Base-by-base conservation (phyloP, 495 filamentous ascomycete species). In the Penicillium fimorum region DNA sequence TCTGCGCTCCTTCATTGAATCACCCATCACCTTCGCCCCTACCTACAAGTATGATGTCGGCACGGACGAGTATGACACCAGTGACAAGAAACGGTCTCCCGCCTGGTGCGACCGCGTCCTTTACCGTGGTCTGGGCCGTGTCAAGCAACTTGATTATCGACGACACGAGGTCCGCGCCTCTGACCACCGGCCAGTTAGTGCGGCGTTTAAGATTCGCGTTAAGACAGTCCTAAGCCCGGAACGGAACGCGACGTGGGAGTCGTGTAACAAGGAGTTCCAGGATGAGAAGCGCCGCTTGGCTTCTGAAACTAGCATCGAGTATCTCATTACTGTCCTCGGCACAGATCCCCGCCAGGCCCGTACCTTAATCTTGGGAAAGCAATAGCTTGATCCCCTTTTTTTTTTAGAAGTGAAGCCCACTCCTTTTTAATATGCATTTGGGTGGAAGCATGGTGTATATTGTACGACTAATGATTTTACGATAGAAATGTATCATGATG, bases 31-130 rank as follows among this genome's bases (percentile, higher is more conserved):
- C 0, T 98, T 98, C 67, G 86, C 89, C 15, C 94, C 94, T 8
- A 98, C 94, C 2, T 98, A 98, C 75, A 98, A 98, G 70, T 98
- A 97, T 70, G 94, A 98, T 64, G 90, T 97, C 1, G 92, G 92
- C 12, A 94, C 90, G 9, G 91, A 97, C 67, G 86, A 85, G 25
- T 98, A 98, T 68, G 94, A 98, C 65, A 86, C 88, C 3, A 91
- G 87, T 56, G 94, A 98, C 66, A 98, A 98, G 80, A 89, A 91
- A 68, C 84, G 94, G 4, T 85, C 90, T n/a, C 94, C 94, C 1
- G 94, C 94, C 9, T 98, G 94, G 94, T 98, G 94, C 67, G 94
- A 98, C 76, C 83, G 94, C 45, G 72, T 98, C 33, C 78, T 98
- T 35, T 96, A 91, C 70, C 86, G 94, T 41, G 91, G 92, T 24